Evolutionary conservation across 768 basidiomycete genomes (phyloP).

Genomic region (Russula griseocarnosa): DNA sequence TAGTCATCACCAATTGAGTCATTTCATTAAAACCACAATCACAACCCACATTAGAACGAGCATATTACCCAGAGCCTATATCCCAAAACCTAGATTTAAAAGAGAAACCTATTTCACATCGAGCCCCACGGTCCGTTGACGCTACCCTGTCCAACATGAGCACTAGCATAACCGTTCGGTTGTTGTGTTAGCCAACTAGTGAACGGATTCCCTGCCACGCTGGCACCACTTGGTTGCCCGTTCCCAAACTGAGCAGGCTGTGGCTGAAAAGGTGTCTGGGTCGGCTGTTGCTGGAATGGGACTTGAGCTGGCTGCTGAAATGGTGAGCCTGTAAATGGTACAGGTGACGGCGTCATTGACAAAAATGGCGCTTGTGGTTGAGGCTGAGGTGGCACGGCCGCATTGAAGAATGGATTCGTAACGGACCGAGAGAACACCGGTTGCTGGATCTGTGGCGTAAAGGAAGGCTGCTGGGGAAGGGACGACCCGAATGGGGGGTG

Average conservation of each 20-base stretch:
- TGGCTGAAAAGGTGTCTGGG: constrained; percentile 6
- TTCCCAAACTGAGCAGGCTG: constrained; percentile 20
- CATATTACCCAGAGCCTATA: not conserved
- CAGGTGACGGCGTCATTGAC: constrained; percentile 21
- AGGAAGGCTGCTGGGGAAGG: constrained; percentile 32
- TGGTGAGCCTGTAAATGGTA: constrained; percentile 23
- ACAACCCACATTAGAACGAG: not conserved
- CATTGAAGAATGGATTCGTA: constrained; percentile 28
- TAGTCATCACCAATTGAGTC: constrained; percentile 14
- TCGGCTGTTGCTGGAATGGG: constrained; percentile 19
- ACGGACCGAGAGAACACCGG: constrained; percentile 12
- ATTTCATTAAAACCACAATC: not conserved
- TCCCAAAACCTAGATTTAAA: not conserved
- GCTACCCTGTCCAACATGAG: constrained; percentile 23
- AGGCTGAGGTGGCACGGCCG: constrained; percentile 33
- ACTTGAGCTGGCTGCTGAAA: constrained; percentile 29
- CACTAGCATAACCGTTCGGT: constrained; percentile 17
- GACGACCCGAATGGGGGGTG: constrained; percentile 30
- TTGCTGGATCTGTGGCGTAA: constrained; percentile 28
- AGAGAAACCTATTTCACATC: constrained; percentile 5
- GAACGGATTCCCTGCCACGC: constrained; percentile 27
- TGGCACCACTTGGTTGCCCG: constrained; percentile 14
- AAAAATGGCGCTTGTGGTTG: constrained; percentile 30
- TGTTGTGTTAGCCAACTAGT: constrained; percentile 32
- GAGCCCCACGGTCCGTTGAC: constrained; percentile 16